phyloP scores from a whole-genome alignment of 2,329 filamentous ascomycete genomes.

The Dothistroma pini region DNA sequence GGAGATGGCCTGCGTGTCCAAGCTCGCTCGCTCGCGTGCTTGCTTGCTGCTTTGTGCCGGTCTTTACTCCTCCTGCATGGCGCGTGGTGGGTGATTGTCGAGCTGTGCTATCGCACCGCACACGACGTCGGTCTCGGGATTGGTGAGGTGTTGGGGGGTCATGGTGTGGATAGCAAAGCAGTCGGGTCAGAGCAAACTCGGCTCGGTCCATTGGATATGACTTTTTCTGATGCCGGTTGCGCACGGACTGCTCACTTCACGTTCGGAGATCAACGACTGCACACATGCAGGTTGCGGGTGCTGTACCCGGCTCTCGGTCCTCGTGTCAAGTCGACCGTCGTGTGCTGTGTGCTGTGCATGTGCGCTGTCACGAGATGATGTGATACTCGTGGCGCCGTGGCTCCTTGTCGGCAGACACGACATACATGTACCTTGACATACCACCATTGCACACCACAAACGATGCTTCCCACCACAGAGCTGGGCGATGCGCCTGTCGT shows the following conservation, averaged over 20 bases:
- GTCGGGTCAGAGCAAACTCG: neutral
- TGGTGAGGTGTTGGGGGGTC: neutral
- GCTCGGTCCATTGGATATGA: neutral
- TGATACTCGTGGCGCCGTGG: neutral
- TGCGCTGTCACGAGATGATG: neutral
- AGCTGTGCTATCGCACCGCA: slow-evolving; percentile 3
- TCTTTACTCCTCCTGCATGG: neutral
- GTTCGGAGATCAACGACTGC: neutral
- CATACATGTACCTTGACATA: neutral
- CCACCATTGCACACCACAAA: neutral
- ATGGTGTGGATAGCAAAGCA: neutral
- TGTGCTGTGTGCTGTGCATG: neutral
- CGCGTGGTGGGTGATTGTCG: neutral
- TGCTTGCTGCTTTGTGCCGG: neutral
- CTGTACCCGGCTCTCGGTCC: neutral
- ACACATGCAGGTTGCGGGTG: too few species aligned
- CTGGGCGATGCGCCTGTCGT: slow-evolving; percentile 36
- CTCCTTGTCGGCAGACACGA: neutral
- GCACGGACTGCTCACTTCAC: neutral
- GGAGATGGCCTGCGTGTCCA: neutral
- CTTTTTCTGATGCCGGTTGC: neutral
- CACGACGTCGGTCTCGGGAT: neutral
- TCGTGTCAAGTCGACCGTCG: neutral
- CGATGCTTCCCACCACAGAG: slow-evolving; percentile 5
- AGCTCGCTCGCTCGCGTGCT: neutral